A percentile compares a stretch with the other conserved stretches of the same genome.
These are phyloP conservation scores for Anthracocystis setariae DNA, from an alignment of 1,284 basidiomycete genomes.

Conservation along the genomic window DNA sequence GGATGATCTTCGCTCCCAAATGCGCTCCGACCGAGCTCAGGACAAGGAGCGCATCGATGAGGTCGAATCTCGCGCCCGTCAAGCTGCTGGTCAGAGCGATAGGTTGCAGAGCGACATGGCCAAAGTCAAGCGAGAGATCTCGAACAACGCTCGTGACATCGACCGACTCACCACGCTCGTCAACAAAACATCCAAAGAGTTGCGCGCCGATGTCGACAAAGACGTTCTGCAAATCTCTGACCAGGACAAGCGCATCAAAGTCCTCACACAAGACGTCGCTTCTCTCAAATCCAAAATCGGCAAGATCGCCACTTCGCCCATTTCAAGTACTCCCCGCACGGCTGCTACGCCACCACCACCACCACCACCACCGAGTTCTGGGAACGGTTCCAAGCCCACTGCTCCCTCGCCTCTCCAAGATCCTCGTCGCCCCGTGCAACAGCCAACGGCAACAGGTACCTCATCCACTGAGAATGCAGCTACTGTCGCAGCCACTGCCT, in stretches of 20 bases:
- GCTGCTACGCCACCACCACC: slow-evolving; percentile 12
- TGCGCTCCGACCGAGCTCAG: slow-evolving; percentile 9
- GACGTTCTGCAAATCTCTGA: slow-evolving; percentile 28
- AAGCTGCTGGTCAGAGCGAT: slow-evolving; percentile 2
- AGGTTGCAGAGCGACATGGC: slow-evolving; percentile 15
- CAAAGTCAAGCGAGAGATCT: slow-evolving; percentile 13
- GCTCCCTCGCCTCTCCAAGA: slow-evolving; percentile 11
- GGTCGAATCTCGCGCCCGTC: neutral
- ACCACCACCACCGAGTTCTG: slow-evolving; percentile 19
- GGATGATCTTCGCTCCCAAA: slow-evolving; percentile 9
- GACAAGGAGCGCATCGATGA: slow-evolving; percentile 12
- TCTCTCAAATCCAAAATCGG: neutral
- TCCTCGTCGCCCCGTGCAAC: slow-evolving; percentile 12
- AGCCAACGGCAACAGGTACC: neutral
- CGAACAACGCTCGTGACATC: slow-evolving; percentile 8
- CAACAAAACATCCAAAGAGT: slow-evolving; percentile 1
- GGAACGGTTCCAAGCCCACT: neutral
- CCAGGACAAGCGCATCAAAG: slow-evolving; percentile 11
- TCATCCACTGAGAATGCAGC: slow-evolving; percentile 2
- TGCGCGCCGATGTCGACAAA: slow-evolving; percentile 26
- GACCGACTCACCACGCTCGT: slow-evolving; percentile 10
- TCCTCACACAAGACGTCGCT: slow-evolving; percentile 6
- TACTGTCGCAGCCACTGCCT: neutral
- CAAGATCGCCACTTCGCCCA: neutral
- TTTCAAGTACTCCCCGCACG: neutral